Percentiles rank a stretch among this genome's conserved stretches.
Evolutionary conservation across 805 yeast genomes (phyloP).

Genomic region (Komagataella pastoris): DNA sequence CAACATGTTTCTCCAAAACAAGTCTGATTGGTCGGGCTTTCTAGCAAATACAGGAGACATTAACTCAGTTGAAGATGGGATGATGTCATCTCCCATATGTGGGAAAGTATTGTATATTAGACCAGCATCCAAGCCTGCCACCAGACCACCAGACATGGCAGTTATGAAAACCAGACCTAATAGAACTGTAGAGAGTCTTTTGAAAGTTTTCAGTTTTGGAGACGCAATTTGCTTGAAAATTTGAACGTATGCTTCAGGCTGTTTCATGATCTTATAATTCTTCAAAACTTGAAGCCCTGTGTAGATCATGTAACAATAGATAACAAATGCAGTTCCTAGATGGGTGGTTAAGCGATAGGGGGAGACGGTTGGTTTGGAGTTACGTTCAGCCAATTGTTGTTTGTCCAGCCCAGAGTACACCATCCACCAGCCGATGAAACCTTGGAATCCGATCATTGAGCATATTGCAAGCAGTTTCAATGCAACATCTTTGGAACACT

Average conservation of each 20-base stretch:
- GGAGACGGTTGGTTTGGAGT: constrained; percentile 93
- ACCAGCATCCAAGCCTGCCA: constrained; percentile 97
- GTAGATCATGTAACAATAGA: constrained; percentile 83
- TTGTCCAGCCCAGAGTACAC: constrained; percentile 89
- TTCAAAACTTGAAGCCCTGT: constrained; percentile 77
- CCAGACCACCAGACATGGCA: constrained; percentile 96
- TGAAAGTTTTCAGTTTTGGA: constrained; percentile 43
- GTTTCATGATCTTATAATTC: constrained; percentile 55
- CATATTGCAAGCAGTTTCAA: constrained; percentile 60
- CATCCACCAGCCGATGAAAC: constrained; percentile 99
- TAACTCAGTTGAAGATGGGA: constrained; percentile 68
- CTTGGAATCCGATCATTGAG: constrained; percentile 78
- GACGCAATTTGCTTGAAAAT: constrained; percentile 46
- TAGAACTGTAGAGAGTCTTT: constrained; percentile 41
- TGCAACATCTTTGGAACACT: constrained; percentile 55
- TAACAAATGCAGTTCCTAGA: constrained; percentile 79
- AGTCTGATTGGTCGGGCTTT: constrained; percentile 51
- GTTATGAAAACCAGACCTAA: constrained; percentile 68
- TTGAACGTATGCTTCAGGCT: constrained; percentile 44
- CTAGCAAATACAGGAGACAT: constrained; percentile 65
- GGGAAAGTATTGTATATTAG: constrained; percentile 93
- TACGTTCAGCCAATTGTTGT: constrained; percentile 61
- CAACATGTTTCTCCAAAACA: constrained; percentile 82
- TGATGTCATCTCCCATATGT: constrained; percentile 71
- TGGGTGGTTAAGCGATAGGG: constrained; percentile 92